These are phyloP conservation scores for Lactifluus volemus DNA, from an alignment of 768 basidiomycete genomes.

Conservation along the genomic window DNA sequence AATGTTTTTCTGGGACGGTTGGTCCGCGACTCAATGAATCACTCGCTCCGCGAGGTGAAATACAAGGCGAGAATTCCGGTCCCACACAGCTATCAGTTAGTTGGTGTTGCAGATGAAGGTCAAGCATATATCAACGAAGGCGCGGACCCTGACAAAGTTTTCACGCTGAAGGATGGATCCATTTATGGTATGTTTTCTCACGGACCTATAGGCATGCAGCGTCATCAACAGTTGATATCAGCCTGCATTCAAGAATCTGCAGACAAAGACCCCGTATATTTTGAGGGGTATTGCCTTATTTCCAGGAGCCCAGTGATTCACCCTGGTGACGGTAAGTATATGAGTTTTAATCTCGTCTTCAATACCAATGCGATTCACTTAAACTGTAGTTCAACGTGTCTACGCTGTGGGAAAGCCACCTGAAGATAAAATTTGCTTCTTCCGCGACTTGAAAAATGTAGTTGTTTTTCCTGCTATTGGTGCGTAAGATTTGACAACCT, in stretches of 20 bases:
- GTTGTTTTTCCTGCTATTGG: constrained; percentile 21
- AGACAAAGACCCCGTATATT: constrained; percentile 5
- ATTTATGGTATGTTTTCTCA: constrained; percentile 12
- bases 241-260: constrained; percentile 16
- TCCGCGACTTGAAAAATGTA: constrained; percentile 22
- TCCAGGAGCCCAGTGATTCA: constrained; percentile 28
- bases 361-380: background rate
- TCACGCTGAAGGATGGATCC: constrained; percentile 2
- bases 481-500: background rate
- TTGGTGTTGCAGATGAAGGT: constrained; percentile 80
- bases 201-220: too few relatives aligned
- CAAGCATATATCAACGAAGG: constrained; percentile 12
- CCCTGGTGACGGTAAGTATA: constrained; percentile 27
- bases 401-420: constrained; percentile 25
- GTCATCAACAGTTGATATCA: background rate
- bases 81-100: constrained; percentile 55
- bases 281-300: constrained; percentile 16
- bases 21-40: constrained; percentile 52
- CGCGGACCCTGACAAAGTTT: background rate
- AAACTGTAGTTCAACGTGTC: constrained; percentile 19
- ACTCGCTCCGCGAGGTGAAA: constrained; percentile 65
- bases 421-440: constrained; percentile 18
- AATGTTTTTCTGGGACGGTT: constrained; percentile 49
- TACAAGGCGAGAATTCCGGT: constrained; percentile 66
- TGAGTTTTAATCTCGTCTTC: background rate